phyloP scores from a whole-genome alignment of 2,329 filamentous ascomycete genomes.

The Stagonosporopsis vannaccii region DNA sequence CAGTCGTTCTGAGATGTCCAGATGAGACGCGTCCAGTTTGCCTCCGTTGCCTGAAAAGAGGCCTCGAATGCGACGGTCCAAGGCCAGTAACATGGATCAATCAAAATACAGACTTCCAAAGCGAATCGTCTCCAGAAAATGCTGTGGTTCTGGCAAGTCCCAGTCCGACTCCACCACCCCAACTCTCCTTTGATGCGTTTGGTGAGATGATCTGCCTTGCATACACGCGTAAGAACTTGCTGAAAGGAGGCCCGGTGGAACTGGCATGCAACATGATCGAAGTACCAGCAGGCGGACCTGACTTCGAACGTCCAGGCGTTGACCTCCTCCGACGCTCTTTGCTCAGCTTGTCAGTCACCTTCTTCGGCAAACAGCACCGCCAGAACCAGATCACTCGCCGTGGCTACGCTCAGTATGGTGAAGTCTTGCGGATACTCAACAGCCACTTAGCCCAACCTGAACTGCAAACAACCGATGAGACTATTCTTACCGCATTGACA shows the following conservation, averaged over 20 bases:
- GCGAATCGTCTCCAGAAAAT: background rate
- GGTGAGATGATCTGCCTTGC: conserved; percentile 36
- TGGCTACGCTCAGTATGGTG: conserved; percentile 35
- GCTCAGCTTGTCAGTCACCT: conserved; percentile 33
- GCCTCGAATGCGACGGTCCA: conserved; percentile 34
- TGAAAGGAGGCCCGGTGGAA: conserved; percentile 36
- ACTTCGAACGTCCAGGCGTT: conserved; percentile 18
- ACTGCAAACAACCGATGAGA: conserved; percentile 33
- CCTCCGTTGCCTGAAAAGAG: conserved; percentile 34
- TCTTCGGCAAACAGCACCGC: conserved; percentile 38
- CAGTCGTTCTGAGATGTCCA: conserved; percentile 7
- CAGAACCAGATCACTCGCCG: conserved; percentile 25
- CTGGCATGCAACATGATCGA: conserved; percentile 36
- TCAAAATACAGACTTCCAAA: conserved; percentile 14
- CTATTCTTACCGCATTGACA: conserved; percentile 33
- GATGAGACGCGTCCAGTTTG: conserved; percentile 38
- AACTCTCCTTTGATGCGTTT: conserved; percentile 32
- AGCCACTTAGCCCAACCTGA: conserved; percentile 23
- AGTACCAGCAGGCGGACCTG: background rate
- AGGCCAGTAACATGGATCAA: conserved; percentile 35
- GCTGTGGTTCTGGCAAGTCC: background rate
- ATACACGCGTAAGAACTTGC: conserved; percentile 36
- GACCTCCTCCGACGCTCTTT: conserved; percentile 32
- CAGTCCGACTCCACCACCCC: conserved; percentile 8
- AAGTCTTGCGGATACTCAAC: conserved; percentile 36